These are phyloP conservation scores for Phascolomyces articulosus DNA, from an alignment of 371 early-diverging fungal genomes.

Conservation along the genomic window DNA sequence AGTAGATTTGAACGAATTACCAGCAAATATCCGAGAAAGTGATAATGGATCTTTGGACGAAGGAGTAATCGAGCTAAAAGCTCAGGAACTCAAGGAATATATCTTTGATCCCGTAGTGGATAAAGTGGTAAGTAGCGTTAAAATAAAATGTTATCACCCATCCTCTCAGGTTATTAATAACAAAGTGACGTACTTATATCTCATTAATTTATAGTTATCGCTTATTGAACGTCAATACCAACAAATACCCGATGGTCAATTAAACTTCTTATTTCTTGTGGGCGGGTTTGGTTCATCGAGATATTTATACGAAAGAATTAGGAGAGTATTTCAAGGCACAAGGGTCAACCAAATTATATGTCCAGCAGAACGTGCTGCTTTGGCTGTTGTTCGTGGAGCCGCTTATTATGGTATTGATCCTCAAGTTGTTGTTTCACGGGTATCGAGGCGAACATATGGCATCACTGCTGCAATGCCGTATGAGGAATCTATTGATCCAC, in stretches of 20 bases:
- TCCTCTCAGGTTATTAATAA: too few relatives aligned
- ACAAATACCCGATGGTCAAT: constrained; percentile 23
- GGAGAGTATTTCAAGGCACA: constrained; percentile 23
- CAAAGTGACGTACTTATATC: too few relatives aligned
- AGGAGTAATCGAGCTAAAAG: constrained; percentile 47
- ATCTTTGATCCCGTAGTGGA: constrained; percentile 71
- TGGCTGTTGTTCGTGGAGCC: constrained; percentile 54
- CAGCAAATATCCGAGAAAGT: constrained; percentile 21
- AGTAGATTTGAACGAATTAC: constrained; percentile 36
- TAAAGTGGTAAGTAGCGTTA: constrained; percentile 29
- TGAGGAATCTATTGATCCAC: constrained; percentile 36
- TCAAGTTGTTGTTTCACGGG: constrained; percentile 51
- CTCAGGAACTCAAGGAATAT: constrained; percentile 47
- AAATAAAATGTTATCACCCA: too few relatives aligned
- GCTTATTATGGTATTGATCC: constrained; percentile 58
- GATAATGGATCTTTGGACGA: constrained; percentile 46
- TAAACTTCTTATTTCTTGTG: constrained; percentile 44
- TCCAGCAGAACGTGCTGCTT: constrained; percentile 42
- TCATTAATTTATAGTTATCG: constrained; percentile 26
- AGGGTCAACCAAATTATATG: constrained; percentile 37
- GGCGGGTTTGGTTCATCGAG: constrained; percentile 55
- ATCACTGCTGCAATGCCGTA: constrained; percentile 64
- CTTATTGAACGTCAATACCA: constrained; percentile 36
- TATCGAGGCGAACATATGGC: constrained; percentile 62
- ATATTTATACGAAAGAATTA: constrained; percentile 42